Conservation (phyloP, 169 alveolate genomes). For the Plasmodium yoelii region DNA sequence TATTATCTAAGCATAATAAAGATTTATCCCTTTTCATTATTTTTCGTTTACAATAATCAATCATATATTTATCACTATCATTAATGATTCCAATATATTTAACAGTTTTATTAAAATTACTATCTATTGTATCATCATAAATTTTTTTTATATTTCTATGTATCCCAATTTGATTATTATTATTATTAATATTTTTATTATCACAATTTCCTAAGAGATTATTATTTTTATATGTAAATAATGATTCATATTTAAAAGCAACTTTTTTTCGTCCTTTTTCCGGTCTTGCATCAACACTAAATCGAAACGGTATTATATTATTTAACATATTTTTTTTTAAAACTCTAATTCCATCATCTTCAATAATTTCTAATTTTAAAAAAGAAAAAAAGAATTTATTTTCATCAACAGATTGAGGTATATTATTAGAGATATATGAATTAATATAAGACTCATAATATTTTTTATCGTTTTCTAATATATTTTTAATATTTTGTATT, state of each 20-base stretch:
- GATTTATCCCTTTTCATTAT: conserved; percentile 77
- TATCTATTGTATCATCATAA: background rate
- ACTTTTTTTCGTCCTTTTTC: conserved; percentile 86
- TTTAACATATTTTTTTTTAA: conserved; percentile 77
- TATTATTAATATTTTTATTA: conserved; percentile 12
- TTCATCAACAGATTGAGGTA: conserved; percentile 67
- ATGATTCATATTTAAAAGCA: conserved; percentile 67
- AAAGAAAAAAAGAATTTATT: conserved; percentile 57
- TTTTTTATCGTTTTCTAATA: conserved; percentile 31
- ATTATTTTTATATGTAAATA: conserved; percentile 11
- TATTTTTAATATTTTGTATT: conserved; percentile 25
- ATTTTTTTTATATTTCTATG: no score
- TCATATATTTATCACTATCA: conserved; percentile 79
- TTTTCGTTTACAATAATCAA: conserved; percentile 79
- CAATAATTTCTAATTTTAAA: conserved; percentile 57
- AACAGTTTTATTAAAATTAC: conserved; percentile 45
- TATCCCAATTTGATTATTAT: no score
- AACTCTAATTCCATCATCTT: conserved; percentile 85
- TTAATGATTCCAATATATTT: conserved; percentile 79
- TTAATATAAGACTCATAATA: conserved; percentile 47
- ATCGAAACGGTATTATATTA: conserved; percentile 75
- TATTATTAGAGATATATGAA: conserved; percentile 54
- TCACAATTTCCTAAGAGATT: conserved; percentile 6
- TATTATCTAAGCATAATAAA: conserved; percentile 83
- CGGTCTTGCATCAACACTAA: conserved; percentile 86